Evolutionary conservation across 2,329 filamentous ascomycete species (phyloP).

Genomic region (Colletotrichum falcatum): DNA sequence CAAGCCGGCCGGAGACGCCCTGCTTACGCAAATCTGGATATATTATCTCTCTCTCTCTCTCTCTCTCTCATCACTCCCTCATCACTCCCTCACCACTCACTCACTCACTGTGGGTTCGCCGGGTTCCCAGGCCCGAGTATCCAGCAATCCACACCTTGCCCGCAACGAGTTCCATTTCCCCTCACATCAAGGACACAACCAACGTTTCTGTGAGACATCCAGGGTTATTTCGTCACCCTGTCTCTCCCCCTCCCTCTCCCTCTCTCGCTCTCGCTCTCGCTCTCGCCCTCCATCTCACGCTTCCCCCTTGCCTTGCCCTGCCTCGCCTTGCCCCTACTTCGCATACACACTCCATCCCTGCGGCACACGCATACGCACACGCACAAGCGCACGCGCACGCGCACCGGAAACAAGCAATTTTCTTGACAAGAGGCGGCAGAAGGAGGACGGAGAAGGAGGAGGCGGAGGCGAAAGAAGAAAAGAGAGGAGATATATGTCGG

Average conservation of each 20-base stretch:
- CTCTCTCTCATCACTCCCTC: not conserved
- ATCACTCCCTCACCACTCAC: not conserved
- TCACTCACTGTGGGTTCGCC: not conserved
- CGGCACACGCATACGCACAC: not conserved
- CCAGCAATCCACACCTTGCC: constrained; percentile 5
- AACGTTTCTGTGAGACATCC: not conserved
- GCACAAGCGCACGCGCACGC: constrained; percentile 3
- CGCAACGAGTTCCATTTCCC: constrained; percentile 3
- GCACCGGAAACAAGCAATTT: not conserved
- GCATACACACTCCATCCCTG: constrained; percentile 1
- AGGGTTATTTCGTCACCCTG: not conserved
- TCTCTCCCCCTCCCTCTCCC: not conserved
- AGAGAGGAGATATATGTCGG: constrained; percentile 26
- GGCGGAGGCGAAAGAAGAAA: not conserved
- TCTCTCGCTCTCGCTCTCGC: not conserved
- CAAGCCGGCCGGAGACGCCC: not conserved
- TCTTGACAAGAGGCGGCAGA: not conserved
- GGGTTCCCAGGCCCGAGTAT: not conserved
- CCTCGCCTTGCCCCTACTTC: not conserved
- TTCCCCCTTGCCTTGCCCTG: not conserved
- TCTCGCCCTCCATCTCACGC: not conserved
- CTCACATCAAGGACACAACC: constrained; percentile 6
- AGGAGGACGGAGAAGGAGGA: not conserved
- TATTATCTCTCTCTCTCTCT: not conserved
- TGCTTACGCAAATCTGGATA: not conserved